phyloP scores from a whole-genome alignment of 2,329 filamentous ascomycete genomes.

The Metarhizium rileyi region DNA sequence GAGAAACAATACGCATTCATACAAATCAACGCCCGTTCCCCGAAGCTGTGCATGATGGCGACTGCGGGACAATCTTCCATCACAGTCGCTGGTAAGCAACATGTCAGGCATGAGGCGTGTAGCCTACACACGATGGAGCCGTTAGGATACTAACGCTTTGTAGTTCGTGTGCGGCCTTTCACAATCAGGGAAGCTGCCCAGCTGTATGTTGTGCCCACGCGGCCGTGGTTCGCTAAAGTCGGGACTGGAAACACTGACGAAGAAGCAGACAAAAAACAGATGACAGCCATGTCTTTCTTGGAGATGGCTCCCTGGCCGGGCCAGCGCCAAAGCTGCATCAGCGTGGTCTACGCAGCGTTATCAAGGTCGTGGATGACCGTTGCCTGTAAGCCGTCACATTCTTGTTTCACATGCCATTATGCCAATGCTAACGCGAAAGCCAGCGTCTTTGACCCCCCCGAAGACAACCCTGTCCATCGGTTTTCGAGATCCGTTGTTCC shows the following conservation, averaged over 20 bases:
- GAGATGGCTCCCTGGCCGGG: conserved; percentile 88
- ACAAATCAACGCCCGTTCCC: not conserved
- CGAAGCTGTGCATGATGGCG: conserved; percentile 13
- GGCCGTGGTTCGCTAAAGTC: not conserved
- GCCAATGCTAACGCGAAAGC: conserved; percentile 35
- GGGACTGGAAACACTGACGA: conserved; percentile 5
- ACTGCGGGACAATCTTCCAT: conserved; percentile 40
- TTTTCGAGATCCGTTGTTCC: conserved; percentile 76
- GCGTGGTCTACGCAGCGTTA: conserved; percentile 80
- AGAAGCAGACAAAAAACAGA: conserved; percentile 52
- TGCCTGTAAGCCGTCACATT: conserved; percentile 62
- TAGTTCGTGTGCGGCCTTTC: conserved; percentile 62
- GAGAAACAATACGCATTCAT: not conserved
- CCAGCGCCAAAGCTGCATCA: conserved; percentile 77
- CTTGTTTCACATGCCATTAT: not conserved
- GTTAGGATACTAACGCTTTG: conserved; percentile 13
- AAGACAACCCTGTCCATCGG: conserved; percentile 83
- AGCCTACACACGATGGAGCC: not conserved
- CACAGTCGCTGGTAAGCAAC: conserved; percentile 42
- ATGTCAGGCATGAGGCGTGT: not conserved
- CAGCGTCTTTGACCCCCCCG: conserved; percentile 93
- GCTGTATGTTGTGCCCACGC: conserved; percentile 42
- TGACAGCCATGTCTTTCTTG: conserved; percentile 85
- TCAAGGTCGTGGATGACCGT: conserved; percentile 93
- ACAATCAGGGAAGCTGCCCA: conserved; percentile 92